Evolutionary conservation across 2,329 filamentous ascomycete genomes (phyloP), one percentile per base, ranked within the genome.

Genomic region (Chaetomiaceae sp.): DNA sequence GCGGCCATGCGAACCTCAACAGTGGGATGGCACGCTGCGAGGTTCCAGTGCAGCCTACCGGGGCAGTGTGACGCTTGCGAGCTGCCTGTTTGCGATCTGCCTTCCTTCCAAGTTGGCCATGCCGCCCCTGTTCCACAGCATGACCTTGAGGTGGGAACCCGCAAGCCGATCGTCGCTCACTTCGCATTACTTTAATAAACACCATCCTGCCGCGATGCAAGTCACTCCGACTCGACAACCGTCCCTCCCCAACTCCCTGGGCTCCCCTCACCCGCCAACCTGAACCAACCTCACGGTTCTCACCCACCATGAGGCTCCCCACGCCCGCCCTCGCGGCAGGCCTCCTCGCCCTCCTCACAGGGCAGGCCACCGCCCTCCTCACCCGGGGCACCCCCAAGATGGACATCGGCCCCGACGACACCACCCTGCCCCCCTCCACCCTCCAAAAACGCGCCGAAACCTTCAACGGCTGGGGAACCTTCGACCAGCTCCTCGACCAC

Each of bases 401-500:
- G 53, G 57, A 63, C 47, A 59, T 63, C 29, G 62, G 61, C 17
- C 61, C 61, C n/a, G 53, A 61, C 29, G 58, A 63, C 47, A 29
- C 48, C 17, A 45, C 33, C 25, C 44, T 46, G 19, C 39, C 50
- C 17, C 42, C 42, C 31, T 47, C 47, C 7, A 49, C 37, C 12
- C 55, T 58, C 4, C 51, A 52, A 34, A 58, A 55, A 42, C 57
- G 59, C 23, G 53, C 58, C 45, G 47, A 56, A 38, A 27, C 43
- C 38, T 47, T 51, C 56, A 59, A 56, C 36, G 61, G 61, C 47
- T 59, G 57, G 47, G 60, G 60, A 38, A 57, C 58, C 20, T 75
- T 75, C 48, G 64, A 71, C 58, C 72, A 75, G 67, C 66, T 71
- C 31, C 59, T 74, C 43, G 70, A 74, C 61, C 72, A 75, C 65